Conservation (phyloP, 176 grass and related monocot genomes). For the Oryza glaberrima region DNA sequence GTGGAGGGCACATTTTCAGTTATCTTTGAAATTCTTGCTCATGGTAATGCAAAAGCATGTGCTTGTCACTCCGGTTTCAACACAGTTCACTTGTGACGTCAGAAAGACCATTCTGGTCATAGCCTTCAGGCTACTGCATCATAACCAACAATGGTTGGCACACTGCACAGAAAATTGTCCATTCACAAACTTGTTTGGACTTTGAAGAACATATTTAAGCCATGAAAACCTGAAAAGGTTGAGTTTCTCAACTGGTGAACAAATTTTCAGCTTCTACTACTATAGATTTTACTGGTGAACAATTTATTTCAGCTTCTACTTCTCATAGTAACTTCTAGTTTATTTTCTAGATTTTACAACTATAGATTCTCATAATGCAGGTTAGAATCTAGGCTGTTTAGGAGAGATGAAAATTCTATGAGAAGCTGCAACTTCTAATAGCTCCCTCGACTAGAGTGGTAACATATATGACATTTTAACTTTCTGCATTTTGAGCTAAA, state of each 20-base stretch:
- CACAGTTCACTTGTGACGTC: neutral
- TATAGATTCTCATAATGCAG: too few relatives aligned
- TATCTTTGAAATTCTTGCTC: conserved; percentile 11
- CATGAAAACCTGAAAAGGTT: too few relatives aligned
- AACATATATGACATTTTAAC: neutral
- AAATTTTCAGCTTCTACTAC: too few relatives aligned
- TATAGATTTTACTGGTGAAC: too few relatives aligned
- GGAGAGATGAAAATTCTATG: too few relatives aligned
- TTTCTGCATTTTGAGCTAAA: neutral
- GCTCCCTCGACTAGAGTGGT: too few relatives aligned
- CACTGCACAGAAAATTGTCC: neutral
- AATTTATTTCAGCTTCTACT: too few relatives aligned
- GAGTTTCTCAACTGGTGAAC: too few relatives aligned
- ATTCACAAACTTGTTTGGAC: neutral
- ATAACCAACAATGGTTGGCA: neutral
- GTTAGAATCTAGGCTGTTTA: too few relatives aligned
- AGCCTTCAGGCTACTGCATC: neutral
- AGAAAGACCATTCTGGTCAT: neutral
- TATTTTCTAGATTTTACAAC: too few relatives aligned
- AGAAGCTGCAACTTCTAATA: too few relatives aligned
- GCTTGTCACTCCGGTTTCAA: conserved; percentile 2
- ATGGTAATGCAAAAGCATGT: neutral
- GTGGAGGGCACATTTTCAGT: conserved; percentile 24
- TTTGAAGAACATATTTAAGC: neutral
- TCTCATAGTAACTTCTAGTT: too few relatives aligned